phyloP scores from a whole-genome alignment of 2,329 filamentous ascomycete genomes.

The Peltaster fructicola region DNA sequence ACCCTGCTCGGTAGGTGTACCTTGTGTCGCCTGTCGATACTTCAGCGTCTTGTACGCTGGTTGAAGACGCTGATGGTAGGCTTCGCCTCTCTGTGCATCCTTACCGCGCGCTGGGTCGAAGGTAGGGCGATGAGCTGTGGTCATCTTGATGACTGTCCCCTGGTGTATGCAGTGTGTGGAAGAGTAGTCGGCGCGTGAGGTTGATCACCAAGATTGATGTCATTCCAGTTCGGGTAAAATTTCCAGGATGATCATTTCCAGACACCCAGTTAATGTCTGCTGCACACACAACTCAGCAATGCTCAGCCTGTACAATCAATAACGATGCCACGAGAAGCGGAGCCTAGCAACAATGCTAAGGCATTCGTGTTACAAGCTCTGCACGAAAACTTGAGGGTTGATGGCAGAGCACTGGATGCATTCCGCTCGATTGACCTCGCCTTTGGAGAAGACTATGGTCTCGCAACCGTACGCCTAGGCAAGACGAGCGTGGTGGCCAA shows the following conservation, averaged over 20 bases:
- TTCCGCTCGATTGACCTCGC: slow-evolving; percentile 60
- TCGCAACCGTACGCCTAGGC: slow-evolving; percentile 71
- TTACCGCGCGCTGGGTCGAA: slow-evolving; percentile 94
- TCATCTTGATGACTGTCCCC: too few relatives aligned
- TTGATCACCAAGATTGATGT: too few relatives aligned
- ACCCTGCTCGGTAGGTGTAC: slow-evolving; percentile 54
- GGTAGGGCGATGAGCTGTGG: slow-evolving; percentile 60
- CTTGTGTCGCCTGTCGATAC: slow-evolving; percentile 75
- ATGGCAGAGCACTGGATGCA: slow-evolving; percentile 65
- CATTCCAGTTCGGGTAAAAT: too few relatives aligned
- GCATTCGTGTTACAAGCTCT: slow-evolving; percentile 74
- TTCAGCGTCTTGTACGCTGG: slow-evolving; percentile 90
- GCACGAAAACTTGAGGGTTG: slow-evolving; percentile 61
- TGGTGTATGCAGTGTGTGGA: too few relatives aligned
- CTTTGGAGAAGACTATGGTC: slow-evolving; percentile 83
- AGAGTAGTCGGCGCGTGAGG: too few relatives aligned
- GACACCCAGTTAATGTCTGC: too few relatives aligned
- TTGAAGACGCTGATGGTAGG: slow-evolving; percentile 89
- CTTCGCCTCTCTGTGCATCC: slow-evolving; percentile 80
- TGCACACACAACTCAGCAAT: too few relatives aligned
- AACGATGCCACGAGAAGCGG: slow-evolving; percentile 78
- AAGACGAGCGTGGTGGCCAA: slow-evolving; percentile 81
- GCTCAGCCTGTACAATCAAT: too few relatives aligned
- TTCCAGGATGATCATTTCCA: too few relatives aligned
- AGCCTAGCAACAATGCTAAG: slow-evolving; percentile 77